Base-by-base conservation (phyloP, 306 rosid species). In the Prunus campanulata region DNA sequence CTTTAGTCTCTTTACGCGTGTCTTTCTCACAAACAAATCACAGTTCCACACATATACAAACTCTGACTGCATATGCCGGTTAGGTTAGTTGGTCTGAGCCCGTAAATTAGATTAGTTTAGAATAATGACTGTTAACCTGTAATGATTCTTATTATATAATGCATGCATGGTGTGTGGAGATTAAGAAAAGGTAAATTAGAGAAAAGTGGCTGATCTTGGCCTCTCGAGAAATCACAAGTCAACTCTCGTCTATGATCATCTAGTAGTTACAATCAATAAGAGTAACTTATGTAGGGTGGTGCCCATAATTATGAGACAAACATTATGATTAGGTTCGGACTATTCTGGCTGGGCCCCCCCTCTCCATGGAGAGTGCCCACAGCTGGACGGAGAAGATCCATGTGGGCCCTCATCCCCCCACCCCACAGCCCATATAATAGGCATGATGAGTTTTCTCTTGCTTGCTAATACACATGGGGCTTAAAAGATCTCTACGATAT, bases 311-410 rank as follows among this genome's bases (percentile, higher is more conserved):
- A 80, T 66, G 22, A 78, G 35, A 30, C 79, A 82, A 86, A 74
- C 87, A 81, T 67, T 55, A 88, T 89, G 70, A 89, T 89, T 84
- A 84, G 78, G 14, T 57, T 80, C 20, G 56, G 80, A 81, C 86
- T 56, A n/a, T 55, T 50, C 25, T 27, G 9, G 20, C 61, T 74
- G 80, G 86, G 72, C 85, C 83, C 84, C 19, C 0, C 70, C 74
- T 54, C 56, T 62, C 64, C 60, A 75, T 25, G 19, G 68, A 63
- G 46, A 63, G 22, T 71, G 50, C 4, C 66, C 69, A 86, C 82
- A 85, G 86, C 86, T 88, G 83, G 87, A 80, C 2, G 19, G 35
- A 78, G 68, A 80, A 88, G 83, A 85, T 89, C 85, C 76, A 81
- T 63, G 85, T 76, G 90, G 89, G 82, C 29, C 88, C 76, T 50